phyloP scores from a whole-genome alignment of 1,139 yeast genomes.

The Hyphopichia khmerensis region DNA sequence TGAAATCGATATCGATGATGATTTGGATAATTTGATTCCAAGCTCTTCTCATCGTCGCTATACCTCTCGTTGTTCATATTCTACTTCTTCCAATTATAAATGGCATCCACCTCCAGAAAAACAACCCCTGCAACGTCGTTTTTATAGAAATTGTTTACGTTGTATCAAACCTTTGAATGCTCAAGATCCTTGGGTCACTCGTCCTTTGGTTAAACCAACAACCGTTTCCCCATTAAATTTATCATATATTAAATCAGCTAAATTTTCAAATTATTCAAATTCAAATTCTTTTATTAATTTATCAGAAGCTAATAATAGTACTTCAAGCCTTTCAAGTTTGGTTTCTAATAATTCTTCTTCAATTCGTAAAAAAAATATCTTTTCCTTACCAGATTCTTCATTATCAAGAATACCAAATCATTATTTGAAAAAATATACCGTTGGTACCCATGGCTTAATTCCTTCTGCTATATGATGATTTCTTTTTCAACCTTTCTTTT shows the following conservation, averaged over 20 bases:
- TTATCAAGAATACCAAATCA: conserved; percentile 36
- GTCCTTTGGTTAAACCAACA: conserved; percentile 45
- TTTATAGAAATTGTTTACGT: conserved; percentile 53
- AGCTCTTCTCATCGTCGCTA: neutral
- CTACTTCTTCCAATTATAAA: conserved; percentile 22
- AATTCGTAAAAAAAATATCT: conserved; percentile 13
- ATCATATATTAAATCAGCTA: conserved; percentile 20
- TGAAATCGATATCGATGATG: conserved; percentile 2
- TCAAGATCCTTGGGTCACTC: conserved; percentile 57
- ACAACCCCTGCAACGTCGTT: conserved; percentile 40
- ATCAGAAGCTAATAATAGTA: conserved; percentile 11
- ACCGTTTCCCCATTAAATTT: conserved; percentile 30
- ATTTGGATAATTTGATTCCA: neutral
- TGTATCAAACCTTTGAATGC: conserved; percentile 55
- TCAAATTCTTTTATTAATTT: conserved; percentile 1
- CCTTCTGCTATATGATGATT: conserved; percentile 20
- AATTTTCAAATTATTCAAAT: conserved; percentile 13
- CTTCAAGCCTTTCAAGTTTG: conserved; percentile 19
- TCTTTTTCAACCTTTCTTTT: neutral
- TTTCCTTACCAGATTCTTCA: conserved; percentile 27
- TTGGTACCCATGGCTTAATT: conserved; percentile 43
- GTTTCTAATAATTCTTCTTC: conserved; percentile 9
- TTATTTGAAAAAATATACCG: conserved; percentile 38
- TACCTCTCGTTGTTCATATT: neutral
- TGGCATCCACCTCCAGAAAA: conserved; percentile 49